Base-by-base conservation (phyloP, 495 filamentous ascomycete species). In the Neurospora africana region DNA sequence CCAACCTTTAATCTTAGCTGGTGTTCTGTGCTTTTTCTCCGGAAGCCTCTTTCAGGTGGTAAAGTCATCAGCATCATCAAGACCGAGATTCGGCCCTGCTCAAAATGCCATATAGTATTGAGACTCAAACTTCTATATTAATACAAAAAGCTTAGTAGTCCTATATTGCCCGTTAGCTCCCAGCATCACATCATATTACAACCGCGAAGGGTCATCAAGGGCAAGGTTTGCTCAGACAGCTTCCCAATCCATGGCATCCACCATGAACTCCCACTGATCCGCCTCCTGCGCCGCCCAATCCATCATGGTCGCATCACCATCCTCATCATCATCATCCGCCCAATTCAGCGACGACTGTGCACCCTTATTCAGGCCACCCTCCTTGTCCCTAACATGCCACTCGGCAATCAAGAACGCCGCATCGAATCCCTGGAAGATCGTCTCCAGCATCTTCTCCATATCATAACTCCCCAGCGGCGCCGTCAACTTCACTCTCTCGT, bases 201-300 rank as follows among this genome's bases (percentile, higher is more conserved):
- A n/a, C 33, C 44, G 2, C 10, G 11, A n/a, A 13, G 33, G 11
- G 19, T 21, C 67, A 23, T 38, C 67, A 36, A 27, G n/a, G 30
- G 27, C 67, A 68, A 11, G 30, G 67, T 71, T n/a, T 2, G 36
- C 9, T 79, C 74, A 86, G 38, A 89, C 85, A 23, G 83, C 84
- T 73, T 89, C 85, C 87, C 87, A 88, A 74, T 90, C 89, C 89
- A 90, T 90, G 0, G 87, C 88, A 74, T 90, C 88, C 23, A 87
- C 84, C 81, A 90, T 88, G 68, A 88, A 89, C 44, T 84, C 87
- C 85, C 86, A 89, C 41, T 86, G 81, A 39, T 78, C 78, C 38
- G 82, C 82, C 27, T 81, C 76, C 13, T 75, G 72, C 30, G 72
- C 72, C 30, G 70, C 33, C 13, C 36, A 58, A 33, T 73, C 73